A percentile compares a stretch with the other conserved stretches of the same genome.
phyloP scores from a whole-genome alignment of 176 grass and related monocot species.

The Aegilops umbellulata region DNA sequence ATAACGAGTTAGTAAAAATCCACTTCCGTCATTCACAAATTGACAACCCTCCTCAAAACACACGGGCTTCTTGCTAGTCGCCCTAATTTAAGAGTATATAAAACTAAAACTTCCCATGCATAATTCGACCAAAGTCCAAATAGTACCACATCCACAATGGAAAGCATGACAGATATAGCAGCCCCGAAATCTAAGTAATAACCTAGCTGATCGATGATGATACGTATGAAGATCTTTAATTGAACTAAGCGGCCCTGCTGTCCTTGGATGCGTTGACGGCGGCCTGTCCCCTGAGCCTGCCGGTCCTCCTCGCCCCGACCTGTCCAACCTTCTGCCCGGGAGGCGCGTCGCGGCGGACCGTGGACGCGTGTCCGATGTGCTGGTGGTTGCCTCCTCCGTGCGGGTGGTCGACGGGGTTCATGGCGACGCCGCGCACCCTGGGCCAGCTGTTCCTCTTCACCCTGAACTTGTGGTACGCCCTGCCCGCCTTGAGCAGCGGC shows the following conservation, averaged over 20 bases:
- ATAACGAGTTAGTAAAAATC: too few relatives aligned
- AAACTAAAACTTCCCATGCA: neutral
- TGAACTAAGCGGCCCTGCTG: constrained; percentile 52
- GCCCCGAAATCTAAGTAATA: neutral
- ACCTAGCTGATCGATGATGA: neutral
- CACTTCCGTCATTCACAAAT: too few relatives aligned
- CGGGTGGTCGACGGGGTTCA: constrained; percentile 96
- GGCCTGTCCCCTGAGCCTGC: constrained; percentile 80
- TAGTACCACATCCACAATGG: neutral
- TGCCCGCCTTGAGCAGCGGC: constrained; percentile 80
- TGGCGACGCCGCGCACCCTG: constrained; percentile 94
- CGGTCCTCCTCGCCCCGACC: constrained; percentile 78
- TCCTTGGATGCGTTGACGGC: constrained; percentile 76
- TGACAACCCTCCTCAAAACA: too few relatives aligned
- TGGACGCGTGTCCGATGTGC: constrained; percentile 94
- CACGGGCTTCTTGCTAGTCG: too few relatives aligned
- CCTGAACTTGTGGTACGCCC: constrained; percentile 87
- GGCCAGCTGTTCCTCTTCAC: constrained; percentile 98
- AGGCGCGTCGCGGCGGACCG: constrained; percentile 77
- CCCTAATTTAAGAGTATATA: neutral
- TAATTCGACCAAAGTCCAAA: neutral
- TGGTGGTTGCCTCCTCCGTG: constrained; percentile 98
- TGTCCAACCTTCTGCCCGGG: constrained; percentile 90
- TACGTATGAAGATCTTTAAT: neutral
- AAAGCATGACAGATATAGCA: neutral